Base-by-base conservation (phyloP, 2,329 filamentous ascomycete genomes). In the Xylaria sp. region DNA sequence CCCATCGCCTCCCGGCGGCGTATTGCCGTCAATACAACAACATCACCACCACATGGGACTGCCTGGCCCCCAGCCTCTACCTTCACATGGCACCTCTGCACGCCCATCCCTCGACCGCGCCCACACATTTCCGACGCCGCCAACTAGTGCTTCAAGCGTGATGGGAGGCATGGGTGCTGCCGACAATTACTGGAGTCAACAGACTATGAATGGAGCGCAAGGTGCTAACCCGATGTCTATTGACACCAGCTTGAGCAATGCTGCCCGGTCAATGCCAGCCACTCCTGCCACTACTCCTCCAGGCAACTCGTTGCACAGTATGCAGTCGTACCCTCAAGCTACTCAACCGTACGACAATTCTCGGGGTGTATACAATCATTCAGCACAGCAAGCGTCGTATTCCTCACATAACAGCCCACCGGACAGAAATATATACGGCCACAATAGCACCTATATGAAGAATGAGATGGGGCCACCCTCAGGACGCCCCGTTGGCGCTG, bases 221-320 rank as follows among this genome's bases (percentile, higher is more conserved):
- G 82, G 84, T 73, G 80, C 83, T 69, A 91, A 92, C 78, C 84
- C 90, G 53, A 84, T 96, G 77, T 89, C 91, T 28, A 92, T 96
- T 71, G 92, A 96, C 71, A 92, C 91, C 25, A 85, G 87, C 63
- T 80, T 95, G 71, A 91, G 85, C 80, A 92, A 90, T 77, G 82
- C 90, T 63, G 72, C 72, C 17, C 89, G 92, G 71, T 96, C 92
- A 66, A 92, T 97, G 83, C 93, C 92, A 57, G 92, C 90, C 9
- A 96, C 92, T n/a, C 92, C 92, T 64, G 92, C 92, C 25, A 94
- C 92, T 5, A 96, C 94, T 0, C 94, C 94, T 12, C 94, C 94
- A 0, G 92, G 92, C 23, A 86, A 84, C 64, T 83, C 85, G 28
- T 83, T 96, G 65, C 90, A 92, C 70, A 89, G 85, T 72, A 92